These are phyloP conservation scores for Choricystis sp. DNA, from an alignment of 139 green algal species.

Conservation along the genomic window DNA sequence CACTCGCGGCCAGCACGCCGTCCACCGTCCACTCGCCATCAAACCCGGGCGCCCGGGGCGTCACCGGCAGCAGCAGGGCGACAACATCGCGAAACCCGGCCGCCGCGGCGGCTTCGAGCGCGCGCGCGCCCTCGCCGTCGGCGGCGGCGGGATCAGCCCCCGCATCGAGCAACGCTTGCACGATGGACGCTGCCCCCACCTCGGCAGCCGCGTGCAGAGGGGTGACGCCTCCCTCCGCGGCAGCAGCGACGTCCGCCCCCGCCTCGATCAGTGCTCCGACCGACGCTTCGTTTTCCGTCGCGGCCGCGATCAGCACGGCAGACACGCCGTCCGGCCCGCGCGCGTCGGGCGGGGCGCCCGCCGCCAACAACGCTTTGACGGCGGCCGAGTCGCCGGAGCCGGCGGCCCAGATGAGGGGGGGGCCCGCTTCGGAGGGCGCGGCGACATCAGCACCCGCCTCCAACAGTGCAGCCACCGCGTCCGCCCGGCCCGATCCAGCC, in stretches of 20 bases:
- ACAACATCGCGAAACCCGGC: slow-evolving; percentile 7
- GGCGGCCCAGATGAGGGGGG: slow-evolving; percentile 19
- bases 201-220: slow-evolving; percentile 25
- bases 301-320: slow-evolving; percentile 8
- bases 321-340: slow-evolving; percentile 3
- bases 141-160: slow-evolving; percentile 11
- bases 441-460: slow-evolving; percentile 10
- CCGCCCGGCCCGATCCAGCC: slow-evolving; percentile 2
- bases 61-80: slow-evolving; percentile 14
- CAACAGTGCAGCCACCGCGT: slow-evolving; percentile 6
- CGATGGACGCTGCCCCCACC: slow-evolving; percentile 4
- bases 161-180: slow-evolving; percentile 17
- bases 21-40: slow-evolving; percentile 21
- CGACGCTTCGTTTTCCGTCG: slow-evolving; percentile 2
- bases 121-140: slow-evolving; percentile 11
- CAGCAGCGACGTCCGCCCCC: slow-evolving; percentile 8
- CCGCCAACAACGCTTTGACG: slow-evolving; percentile 8
- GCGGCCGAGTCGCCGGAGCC: slow-evolving; percentile 3
- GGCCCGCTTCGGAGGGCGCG: slow-evolving; percentile 8
- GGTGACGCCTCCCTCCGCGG: slow-evolving; percentile 17
- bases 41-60: not conserved
- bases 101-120: slow-evolving; percentile 11
- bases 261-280: slow-evolving; percentile 4
- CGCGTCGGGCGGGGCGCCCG: slow-evolving; percentile 4
- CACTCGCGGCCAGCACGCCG: not conserved